phyloP scores from a whole-genome alignment of 345 rosid species.

The Lumnitzera racemosa region DNA sequence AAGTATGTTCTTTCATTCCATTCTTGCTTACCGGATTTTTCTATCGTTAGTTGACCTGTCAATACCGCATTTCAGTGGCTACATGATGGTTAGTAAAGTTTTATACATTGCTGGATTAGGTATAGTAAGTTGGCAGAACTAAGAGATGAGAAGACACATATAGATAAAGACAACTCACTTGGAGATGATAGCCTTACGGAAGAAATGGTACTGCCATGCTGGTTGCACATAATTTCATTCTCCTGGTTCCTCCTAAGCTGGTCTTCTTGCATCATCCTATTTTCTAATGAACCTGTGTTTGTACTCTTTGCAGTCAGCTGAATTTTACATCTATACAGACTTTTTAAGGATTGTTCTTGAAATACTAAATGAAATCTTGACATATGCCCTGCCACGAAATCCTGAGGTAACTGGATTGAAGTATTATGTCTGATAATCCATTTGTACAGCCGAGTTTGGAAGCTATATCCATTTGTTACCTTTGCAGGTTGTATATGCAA shows the following conservation, averaged over 20 bases:
- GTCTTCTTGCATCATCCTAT: slow-evolving; percentile 7
- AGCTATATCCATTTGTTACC: slow-evolving; percentile 8
- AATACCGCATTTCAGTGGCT: too few relatives aligned
- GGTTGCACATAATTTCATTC: not conserved
- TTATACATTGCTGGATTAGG: slow-evolving; percentile 34
- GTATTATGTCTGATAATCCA: not conserved
- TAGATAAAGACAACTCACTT: slow-evolving; percentile 30
- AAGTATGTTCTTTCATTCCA: slow-evolving; percentile 42
- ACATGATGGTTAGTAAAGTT: not conserved
- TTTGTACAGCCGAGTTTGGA: not conserved
- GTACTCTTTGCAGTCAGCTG: slow-evolving; percentile 57
- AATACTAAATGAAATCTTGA: slow-evolving; percentile 87
- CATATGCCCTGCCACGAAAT: slow-evolving; percentile 87
- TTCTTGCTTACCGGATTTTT: not conserved
- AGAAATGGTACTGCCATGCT: slow-evolving; percentile 49
- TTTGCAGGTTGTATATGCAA: slow-evolving; percentile 80
- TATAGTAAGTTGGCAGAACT: slow-evolving; percentile 79
- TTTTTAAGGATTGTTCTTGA: slow-evolving; percentile 95
- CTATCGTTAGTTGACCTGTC: too few relatives aligned
- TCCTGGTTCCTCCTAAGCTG: not conserved
- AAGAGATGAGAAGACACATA: slow-evolving; percentile 46
- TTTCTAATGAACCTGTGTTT: slow-evolving; percentile 11
- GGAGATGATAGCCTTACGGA: slow-evolving; percentile 54
- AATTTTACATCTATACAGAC: slow-evolving; percentile 91
- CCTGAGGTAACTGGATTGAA: slow-evolving; percentile 60